phyloP scores from a whole-genome alignment of 257 asterid species.

The Fraxinus pennsylvanica region DNA sequence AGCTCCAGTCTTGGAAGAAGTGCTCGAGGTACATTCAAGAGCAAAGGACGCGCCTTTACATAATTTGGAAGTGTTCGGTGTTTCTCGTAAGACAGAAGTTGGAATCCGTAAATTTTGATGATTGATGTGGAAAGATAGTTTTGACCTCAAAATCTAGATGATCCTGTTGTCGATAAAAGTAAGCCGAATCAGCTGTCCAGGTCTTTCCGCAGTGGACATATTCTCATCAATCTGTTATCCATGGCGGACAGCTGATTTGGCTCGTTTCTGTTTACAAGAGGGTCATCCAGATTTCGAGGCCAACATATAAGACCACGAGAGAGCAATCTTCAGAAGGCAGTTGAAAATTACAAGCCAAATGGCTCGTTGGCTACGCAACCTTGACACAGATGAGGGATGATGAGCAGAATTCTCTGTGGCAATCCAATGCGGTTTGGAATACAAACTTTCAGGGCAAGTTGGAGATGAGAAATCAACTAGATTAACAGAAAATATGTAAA shows the following conservation, averaged over 20 bases:
- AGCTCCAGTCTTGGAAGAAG: slow-evolving; percentile 48
- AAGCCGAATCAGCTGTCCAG: background rate
- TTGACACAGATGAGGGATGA: background rate
- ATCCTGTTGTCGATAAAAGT: background rate
- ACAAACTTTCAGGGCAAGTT: background rate
- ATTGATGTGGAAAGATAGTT: slow-evolving; percentile 23
- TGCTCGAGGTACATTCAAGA: slow-evolving; percentile 71
- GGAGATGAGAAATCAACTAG: background rate
- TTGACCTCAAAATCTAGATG: background rate
- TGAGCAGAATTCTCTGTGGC: background rate
- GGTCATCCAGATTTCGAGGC: background rate
- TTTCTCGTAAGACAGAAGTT: slow-evolving; percentile 59
- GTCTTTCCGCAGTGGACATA: background rate
- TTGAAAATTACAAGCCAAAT: background rate
- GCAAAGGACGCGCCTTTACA: slow-evolving; percentile 73
- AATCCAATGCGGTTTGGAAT: background rate
- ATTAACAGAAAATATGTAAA: background rate
- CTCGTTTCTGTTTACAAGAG: background rate
- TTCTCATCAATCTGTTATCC: too few relatives aligned
- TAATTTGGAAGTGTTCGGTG: slow-evolving; percentile 77
- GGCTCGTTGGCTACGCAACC: background rate
- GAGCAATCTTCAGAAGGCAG: background rate
- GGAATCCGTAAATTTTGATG: slow-evolving; percentile 41
- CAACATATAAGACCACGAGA: too few relatives aligned
- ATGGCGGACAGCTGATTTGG: background rate